Base-by-base conservation (phyloP, 306 rosid genomes). In the Quercus gilva region DNA sequence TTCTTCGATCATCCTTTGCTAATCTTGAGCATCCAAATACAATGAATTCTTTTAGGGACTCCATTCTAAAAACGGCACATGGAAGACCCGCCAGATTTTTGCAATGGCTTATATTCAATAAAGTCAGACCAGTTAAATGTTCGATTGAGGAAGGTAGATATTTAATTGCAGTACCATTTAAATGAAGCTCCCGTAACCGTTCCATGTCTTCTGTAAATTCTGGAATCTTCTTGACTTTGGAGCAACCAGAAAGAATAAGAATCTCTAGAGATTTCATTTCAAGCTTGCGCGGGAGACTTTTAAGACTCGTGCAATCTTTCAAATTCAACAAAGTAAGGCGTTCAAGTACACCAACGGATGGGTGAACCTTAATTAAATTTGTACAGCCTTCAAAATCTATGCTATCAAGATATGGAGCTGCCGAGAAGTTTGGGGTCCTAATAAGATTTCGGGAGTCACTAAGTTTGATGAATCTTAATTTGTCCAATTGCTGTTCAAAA, bases 401-500 rank as follows among this genome's bases (percentile, higher is more conserved):
- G 0, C 11, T 11, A n/a, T 26, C 4, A 3, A 76, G 58, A 0
- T 1, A 4, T 61, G 72, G 56, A 19, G 18, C 1, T 2, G 0
- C 0, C 0, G 72, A 63, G 12, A 76, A 26, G 31, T 63, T 20
- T 45, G 15, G 52, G 1, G 52, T 45, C 1, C 52, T 45, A 45
- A 45, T 45, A 45, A 45, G 12, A 1, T 45, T 45, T 45, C 1
- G 52, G 0, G 52, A 61, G 19, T 3, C 3, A 13, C 5, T 3
- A 3, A 61, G n/a, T 5, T 67, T 31, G 15, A 77, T 20, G 1
- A 25, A 65, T 14, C 9, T 0, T 63, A 25, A 2, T 11, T 0
- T 0, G 1, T 3, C 0, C 4, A 45, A 45, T 0, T 45, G 0
- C 52, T 45, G 15, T 11, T 45, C 25, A 23, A 23, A 23, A 0